A percentile compares a stretch with the other conserved stretches of the same genome.
phyloP scores from a whole-genome alignment of 495 filamentous ascomycete species.

The Hypoxylon perforatum region DNA sequence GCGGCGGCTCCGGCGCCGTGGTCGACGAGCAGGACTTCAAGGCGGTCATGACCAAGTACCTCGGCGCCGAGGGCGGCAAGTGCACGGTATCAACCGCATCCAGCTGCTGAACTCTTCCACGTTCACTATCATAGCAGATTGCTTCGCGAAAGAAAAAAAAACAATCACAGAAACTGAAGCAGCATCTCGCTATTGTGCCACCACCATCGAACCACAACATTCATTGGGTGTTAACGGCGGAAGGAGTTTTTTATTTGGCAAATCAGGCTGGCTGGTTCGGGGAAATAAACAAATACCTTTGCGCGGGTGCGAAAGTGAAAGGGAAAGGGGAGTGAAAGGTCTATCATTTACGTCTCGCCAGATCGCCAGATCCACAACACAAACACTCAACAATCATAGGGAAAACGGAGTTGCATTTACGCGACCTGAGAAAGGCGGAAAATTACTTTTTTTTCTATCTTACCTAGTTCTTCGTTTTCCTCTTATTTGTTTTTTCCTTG shows the following conservation, averaged over 20 bases:
- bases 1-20: slow-evolving; percentile 91
- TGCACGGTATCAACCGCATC: slow-evolving; percentile 24
- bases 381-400: slow-evolving; percentile 30
- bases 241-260: slow-evolving; percentile 24
- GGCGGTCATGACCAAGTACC: slow-evolving; percentile 72
- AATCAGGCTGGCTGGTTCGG: neutral
- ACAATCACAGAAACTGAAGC: neutral
- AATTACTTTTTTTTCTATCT: slow-evolving; percentile 17
- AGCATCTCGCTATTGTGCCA: slow-evolving; percentile 25
- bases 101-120: slow-evolving; percentile 4
- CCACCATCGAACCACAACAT: slow-evolving; percentile 15
- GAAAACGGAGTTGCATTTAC: slow-evolving; percentile 42
- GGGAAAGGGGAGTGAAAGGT: neutral
- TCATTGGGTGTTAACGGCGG: slow-evolving; percentile 36
- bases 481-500: slow-evolving; percentile 12
- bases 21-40: slow-evolving; percentile 91
- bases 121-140: slow-evolving; percentile 9
- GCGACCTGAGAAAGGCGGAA: slow-evolving; percentile 34
- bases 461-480: neutral
- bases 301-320: neutral
- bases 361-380: slow-evolving; percentile 14
- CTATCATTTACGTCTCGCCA: slow-evolving; percentile 8
- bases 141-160: neutral
- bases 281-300: slow-evolving; percentile 6
- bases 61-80: slow-evolving; percentile 40